Percentiles rank a stretch among this genome's conserved stretches.
phyloP scores from a whole-genome alignment of 257 asterid species.

The Capsicum baccatum region DNA sequence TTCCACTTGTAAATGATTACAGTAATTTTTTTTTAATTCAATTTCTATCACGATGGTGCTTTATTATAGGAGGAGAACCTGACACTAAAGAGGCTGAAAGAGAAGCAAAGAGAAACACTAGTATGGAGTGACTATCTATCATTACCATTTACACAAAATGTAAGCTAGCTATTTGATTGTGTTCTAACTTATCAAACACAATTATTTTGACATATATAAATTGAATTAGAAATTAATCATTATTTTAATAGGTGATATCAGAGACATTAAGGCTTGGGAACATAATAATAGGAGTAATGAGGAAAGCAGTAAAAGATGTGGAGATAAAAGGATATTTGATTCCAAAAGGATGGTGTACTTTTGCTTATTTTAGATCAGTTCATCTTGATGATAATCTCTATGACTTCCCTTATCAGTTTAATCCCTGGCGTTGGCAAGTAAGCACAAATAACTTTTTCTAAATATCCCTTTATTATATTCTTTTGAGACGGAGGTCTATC shows the following conservation, averaged over 20 bases:
- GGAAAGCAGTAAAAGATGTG: constrained; percentile 87
- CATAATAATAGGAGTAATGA: constrained; percentile 82
- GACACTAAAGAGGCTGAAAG: constrained; percentile 57
- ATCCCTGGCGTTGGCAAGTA: constrained; percentile 99
- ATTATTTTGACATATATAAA: background rate
- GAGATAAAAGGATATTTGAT: constrained; percentile 75
- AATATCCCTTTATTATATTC: background rate
- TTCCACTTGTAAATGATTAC: background rate
- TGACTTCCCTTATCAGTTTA: constrained; percentile 71
- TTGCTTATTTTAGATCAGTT: constrained; percentile 80
- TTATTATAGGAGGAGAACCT: constrained; percentile 74
- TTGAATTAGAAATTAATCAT: background rate
- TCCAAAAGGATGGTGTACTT: constrained; percentile 89
- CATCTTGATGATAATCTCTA: constrained; percentile 72
- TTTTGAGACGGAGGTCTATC: no score
- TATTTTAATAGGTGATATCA: constrained; percentile 68
- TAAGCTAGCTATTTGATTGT: constrained; percentile 46
- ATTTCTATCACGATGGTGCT: background rate
- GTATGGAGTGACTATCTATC: constrained; percentile 73
- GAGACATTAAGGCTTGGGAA: constrained; percentile 91
- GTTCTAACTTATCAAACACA: background rate
- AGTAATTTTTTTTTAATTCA: background rate
- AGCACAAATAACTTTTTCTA: constrained; percentile 27
- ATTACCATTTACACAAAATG: constrained; percentile 79
- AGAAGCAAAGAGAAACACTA: constrained; percentile 60